These are phyloP conservation scores for Biscogniauxia sp. DNA, from an alignment of 2,329 filamentous ascomycete genomes.

Conservation along the genomic window DNA sequence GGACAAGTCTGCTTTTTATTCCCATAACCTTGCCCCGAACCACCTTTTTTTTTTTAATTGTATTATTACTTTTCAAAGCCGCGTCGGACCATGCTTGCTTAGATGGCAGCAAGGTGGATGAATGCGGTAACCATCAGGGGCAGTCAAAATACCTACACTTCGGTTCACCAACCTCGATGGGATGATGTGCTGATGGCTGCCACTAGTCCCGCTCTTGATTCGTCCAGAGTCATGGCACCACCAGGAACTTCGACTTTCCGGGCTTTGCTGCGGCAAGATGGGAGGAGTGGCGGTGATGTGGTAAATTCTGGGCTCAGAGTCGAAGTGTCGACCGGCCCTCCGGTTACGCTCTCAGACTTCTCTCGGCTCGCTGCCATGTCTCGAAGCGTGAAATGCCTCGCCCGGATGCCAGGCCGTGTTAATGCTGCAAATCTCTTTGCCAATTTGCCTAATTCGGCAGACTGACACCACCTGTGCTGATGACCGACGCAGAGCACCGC, in stretches of 20 bases:
- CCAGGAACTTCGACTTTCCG: constrained; percentile 20
- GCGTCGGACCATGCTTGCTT: constrained; percentile 8
- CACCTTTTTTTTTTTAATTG: not conserved
- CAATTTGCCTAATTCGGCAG: not conserved
- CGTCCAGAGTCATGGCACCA: constrained; percentile 18
- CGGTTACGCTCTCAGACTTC: too few relatives aligned
- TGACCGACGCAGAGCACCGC: constrained; percentile 9
- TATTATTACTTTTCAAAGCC: not conserved
- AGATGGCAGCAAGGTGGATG: not conserved
- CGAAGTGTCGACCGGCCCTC: too few relatives aligned
- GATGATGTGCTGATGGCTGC: constrained; percentile 6
- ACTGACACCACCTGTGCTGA: not conserved
- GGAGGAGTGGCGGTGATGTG: not conserved
- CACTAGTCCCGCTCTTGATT: constrained; percentile 11
- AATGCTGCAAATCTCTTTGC: not conserved
- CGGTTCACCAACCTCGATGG: constrained; percentile 5
- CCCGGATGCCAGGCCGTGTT: not conserved
- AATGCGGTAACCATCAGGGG: not conserved
- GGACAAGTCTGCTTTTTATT: not conserved
- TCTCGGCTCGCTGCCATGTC: too few relatives aligned
- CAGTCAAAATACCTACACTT: not conserved
- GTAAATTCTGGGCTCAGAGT: not conserved
- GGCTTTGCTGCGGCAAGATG: not conserved
- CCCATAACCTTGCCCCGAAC: constrained; percentile 2
- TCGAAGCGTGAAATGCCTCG: too few relatives aligned